Conservation (phyloP, 2,329 filamentous ascomycete genomes). For the Xylaria sp. region DNA sequence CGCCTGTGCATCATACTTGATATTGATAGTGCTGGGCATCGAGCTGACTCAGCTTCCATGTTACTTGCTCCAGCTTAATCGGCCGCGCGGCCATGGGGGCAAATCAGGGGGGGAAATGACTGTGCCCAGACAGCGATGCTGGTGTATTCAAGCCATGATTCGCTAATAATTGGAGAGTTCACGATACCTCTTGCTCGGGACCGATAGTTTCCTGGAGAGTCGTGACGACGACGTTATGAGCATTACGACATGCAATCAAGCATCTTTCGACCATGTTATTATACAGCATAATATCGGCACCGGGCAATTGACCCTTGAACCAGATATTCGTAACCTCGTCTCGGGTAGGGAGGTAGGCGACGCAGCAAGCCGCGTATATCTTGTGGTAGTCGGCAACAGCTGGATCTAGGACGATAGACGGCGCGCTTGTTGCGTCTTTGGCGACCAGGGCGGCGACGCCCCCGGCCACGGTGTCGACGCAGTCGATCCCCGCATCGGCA, state of each 20-base stretch:
- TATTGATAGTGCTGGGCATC: neutral
- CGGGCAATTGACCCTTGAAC: conserved; percentile 75
- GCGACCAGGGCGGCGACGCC: conserved; percentile 83
- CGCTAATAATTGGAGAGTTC: conserved; percentile 16
- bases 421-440: conserved; percentile 42
- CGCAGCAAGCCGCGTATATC: conserved; percentile 82
- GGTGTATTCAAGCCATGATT: neutral
- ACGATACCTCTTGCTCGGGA: conserved; percentile 35
- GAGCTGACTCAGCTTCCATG: neutral
- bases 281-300: conserved; percentile 49
- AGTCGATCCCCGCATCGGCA: conserved; percentile 94
- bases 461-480: conserved; percentile 85
- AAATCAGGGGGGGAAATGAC: too few relatives aligned
- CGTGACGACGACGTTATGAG: conserved; percentile 49
- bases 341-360: conserved; percentile 83
- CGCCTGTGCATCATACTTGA: neutral
- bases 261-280: conserved; percentile 49
- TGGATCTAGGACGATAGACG: conserved; percentile 75
- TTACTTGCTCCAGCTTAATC: neutral
- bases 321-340: conserved; percentile 95
- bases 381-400: conserved; percentile 79
- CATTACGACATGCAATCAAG: conserved; percentile 49
- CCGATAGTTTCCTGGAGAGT: conserved; percentile 47
- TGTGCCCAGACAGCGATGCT: neutral
- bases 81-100: neutral